Evolutionary conservation across 2,329 filamentous ascomycete species (phyloP), one percentile per base, ranked within the genome.

Genomic region (Pseudonectria buxi): DNA sequence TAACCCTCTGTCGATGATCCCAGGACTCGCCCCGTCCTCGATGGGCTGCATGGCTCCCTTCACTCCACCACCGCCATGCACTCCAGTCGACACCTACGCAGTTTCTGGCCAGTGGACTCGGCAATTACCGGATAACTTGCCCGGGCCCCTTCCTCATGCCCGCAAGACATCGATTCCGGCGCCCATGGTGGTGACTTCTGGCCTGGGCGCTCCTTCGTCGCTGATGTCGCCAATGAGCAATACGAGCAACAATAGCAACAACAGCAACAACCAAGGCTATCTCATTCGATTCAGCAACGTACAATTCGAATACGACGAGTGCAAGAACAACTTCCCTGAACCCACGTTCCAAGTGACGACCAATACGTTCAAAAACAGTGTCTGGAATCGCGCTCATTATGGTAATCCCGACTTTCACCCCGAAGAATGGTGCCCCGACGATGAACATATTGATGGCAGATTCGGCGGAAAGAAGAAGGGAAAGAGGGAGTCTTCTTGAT

Each of bases 311-410:
- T 76, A 71, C 52, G 71, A 71, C 38, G 72, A 70, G 38, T 58
- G 61, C 14, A 69, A 67, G 34, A 63, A 56, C 38, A 56, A 53
- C 29, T 58, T 60, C n/a, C 51, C 53, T 2, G 71, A 73, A 38
- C 66, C 69, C n/a, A 58, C 64, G 4, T 69, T 71, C 33, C 57
- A 63, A 11, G 57, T 63, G 3, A 67, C 66, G 35, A 81, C 74
- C 3, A 71, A 64, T 33, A 76, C 73, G 2, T 83, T 83, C 50
- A 78, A 78, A 50, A 81, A 82, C 45, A 78, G 72, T 34, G 74
- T 81, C 36, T 81, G 76, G 59, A 83, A 82, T 48, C 71, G 71
- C 30, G 78, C 78, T 1, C 79, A 83, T 51, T 83, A 76, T 46
- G 76, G 77, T 40, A 83, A 83, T 44, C 74, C 76, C 3, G 66